Evolutionary conservation across 805 yeast species (phyloP), one percentile per base, ranked within the genome.

Genomic region (Priceomyces medius): DNA sequence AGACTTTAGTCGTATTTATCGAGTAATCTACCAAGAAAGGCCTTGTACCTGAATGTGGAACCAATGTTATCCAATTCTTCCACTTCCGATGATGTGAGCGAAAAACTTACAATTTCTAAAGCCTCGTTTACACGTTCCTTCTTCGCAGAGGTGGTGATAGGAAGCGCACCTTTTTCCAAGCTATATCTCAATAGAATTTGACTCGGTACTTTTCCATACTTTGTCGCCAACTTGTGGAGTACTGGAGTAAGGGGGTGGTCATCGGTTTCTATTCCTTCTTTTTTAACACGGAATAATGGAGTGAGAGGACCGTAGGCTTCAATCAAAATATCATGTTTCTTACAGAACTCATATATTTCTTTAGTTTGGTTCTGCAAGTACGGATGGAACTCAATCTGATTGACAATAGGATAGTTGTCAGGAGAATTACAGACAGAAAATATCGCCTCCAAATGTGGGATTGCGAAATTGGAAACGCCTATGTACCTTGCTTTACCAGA

Each of bases 271-370:
- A 66, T 41, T 66, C 75, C 47, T 58, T 76, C 42, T 55, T 62
- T 41, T 54, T 63, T 7, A 7, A 71, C 74, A 51, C 74, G 71
- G 49, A 73, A 71, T 27, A 85, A 56, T 9, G 90, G 89, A 12
- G 80, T 78, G 49, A 86, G 68, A 21, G 93, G 90, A 2, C 82
- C 75, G 58, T 83, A 86, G 2, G 88, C 89, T 54, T 79, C 85
- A 9, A 85, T 43, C 26, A 71, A 56, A 45, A 85, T 81, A 23
- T 63, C 63, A 41, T 84, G 54, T 37, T 74, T 55, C 49, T 76
- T 58, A 43, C 76, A 66, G 51, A 68, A 84, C 12, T 79, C 73
- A 35, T 73, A 70, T 44, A 77, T 66, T 1, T 80, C 85, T 0
- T 81, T 79, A 7, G 83, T 70, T 57, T 83, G 89, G 48, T 81